phyloP scores from a whole-genome alignment of 78 protist species.

The Cavenderia fasciculata region DNA sequence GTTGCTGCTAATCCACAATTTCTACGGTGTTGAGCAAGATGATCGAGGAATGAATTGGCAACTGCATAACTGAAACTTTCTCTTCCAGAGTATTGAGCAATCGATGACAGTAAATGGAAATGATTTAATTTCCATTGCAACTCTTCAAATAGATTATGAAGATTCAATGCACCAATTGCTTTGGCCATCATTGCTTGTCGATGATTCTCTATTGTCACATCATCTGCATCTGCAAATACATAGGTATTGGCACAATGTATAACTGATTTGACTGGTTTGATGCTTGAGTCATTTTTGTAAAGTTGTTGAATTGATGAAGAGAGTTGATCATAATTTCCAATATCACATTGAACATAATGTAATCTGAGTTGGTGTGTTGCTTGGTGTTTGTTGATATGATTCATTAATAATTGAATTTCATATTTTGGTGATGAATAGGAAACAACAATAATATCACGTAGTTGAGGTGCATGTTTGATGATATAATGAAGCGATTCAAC shows the following conservation, averaged over 20 bases:
- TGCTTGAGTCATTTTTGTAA: neutral
- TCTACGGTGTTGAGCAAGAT: neutral
- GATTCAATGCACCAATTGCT: neutral
- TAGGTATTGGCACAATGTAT: conserved; percentile 72
- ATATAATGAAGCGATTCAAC: neutral
- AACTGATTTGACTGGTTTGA: conserved; percentile 42
- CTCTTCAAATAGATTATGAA: neutral
- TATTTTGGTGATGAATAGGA: neutral
- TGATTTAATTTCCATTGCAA: neutral
- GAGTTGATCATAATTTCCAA: neutral
- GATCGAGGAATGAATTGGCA: neutral
- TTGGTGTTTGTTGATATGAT: neutral
- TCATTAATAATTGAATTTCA: neutral
- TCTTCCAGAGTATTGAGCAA: neutral
- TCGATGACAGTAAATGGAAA: neutral
- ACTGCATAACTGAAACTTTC: neutral
- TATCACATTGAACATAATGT: neutral
- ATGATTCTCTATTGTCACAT: conserved; percentile 33
- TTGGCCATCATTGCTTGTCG: neutral
- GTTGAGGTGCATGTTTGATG: neutral
- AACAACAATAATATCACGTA: neutral
- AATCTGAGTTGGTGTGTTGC: neutral
- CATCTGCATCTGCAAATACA: conserved; percentile 11
- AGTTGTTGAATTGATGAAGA: neutral
- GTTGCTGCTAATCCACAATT: no score